A percentile compares a stretch with the other conserved stretches of the same genome.
phyloP scores from a whole-genome alignment of 1,284 basidiomycete species.

The Cryptococcus sp. region DNA sequence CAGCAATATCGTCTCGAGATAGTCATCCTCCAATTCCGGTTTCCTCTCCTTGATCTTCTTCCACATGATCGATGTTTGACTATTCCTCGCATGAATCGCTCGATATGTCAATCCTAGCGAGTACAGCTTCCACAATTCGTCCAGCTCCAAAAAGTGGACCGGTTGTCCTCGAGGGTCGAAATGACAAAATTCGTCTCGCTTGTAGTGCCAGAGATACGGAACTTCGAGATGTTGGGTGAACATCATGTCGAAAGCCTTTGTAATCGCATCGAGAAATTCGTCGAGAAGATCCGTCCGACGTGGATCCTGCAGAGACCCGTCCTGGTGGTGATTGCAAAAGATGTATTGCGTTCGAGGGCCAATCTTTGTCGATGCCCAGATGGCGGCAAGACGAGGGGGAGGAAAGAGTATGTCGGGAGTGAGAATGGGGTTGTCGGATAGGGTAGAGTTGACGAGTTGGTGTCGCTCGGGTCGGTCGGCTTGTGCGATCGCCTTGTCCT shows the following conservation, averaged over 20 bases:
- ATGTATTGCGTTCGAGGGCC: constrained; percentile 66
- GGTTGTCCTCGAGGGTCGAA: constrained; percentile 35
- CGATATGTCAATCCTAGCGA: constrained; percentile 78
- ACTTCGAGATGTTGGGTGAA: constrained; percentile 86
- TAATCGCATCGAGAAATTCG: constrained; percentile 73
- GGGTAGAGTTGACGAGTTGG: constrained; percentile 83
- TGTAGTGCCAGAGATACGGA: constrained; percentile 91
- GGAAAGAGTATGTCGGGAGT: constrained; percentile 52
- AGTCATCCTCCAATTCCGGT: constrained; percentile 37
- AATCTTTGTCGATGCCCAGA: constrained; percentile 82
- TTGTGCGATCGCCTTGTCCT: constrained; percentile 85
- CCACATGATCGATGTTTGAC: constrained; percentile 61
- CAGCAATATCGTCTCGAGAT: constrained; percentile 33
- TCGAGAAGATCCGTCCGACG: constrained; percentile 56
- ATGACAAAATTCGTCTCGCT: constrained; percentile 58
- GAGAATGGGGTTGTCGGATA: constrained; percentile 63
- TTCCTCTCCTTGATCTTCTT: constrained; percentile 43
- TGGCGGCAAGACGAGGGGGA: constrained; percentile 65
- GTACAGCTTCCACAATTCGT: constrained; percentile 85
- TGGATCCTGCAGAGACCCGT: constrained; percentile 33
- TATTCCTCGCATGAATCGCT: constrained; percentile 69
- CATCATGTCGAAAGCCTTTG: constrained; percentile 71
- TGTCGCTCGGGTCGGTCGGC: constrained; percentile 94
- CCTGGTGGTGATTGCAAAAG: constrained; percentile 31
- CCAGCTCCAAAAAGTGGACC: constrained; percentile 62